Percentiles rank a stretch among this genome's conserved stretches.
phyloP scores from a whole-genome alignment of 148 eudicot species.

The Vaccinium darrowii region DNA sequence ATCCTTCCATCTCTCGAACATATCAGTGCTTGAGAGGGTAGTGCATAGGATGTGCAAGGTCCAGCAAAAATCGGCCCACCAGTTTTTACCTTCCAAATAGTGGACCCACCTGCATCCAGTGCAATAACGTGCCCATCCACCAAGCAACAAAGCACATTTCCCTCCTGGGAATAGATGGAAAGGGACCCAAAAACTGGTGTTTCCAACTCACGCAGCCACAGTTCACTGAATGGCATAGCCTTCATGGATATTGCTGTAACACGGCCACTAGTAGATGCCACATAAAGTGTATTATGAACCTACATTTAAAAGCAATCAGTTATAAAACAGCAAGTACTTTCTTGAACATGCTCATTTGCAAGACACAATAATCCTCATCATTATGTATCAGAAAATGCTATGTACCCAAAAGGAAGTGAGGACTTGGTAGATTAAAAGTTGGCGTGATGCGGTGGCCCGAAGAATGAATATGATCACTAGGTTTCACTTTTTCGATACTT shows the following conservation, averaged over 20 bases:
- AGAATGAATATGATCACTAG: neutral
- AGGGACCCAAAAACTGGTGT: slow-evolving; percentile 88
- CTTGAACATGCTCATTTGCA: neutral
- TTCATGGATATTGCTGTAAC: slow-evolving; percentile 66
- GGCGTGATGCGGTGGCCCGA: neutral
- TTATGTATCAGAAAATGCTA: neutral
- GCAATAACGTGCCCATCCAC: slow-evolving; percentile 76
- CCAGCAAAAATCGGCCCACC: slow-evolving; percentile 92
- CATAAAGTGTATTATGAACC: slow-evolving; percentile 51
- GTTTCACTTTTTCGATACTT: neutral
- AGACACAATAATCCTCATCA: neutral
- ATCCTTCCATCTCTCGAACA: slow-evolving; percentile 77
- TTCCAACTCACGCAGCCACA: slow-evolving; percentile 67
- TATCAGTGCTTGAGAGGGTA: slow-evolving; percentile 58
- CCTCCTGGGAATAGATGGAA: slow-evolving; percentile 37
- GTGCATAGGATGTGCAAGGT: slow-evolving; percentile 49
- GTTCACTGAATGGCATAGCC: slow-evolving; percentile 40
- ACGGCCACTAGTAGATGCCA: slow-evolving; percentile 74
- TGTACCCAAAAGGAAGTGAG: neutral
- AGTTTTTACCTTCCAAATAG: slow-evolving; percentile 60
- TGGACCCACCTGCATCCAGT: slow-evolving; percentile 48
- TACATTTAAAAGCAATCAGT: slow-evolving; percentile 19
- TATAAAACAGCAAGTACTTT: neutral
- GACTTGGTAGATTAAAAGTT: neutral
- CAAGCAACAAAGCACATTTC: slow-evolving; percentile 74